Conservation (phyloP, 768 basidiomycete genomes). For the Podaxis rugospora region DNA sequence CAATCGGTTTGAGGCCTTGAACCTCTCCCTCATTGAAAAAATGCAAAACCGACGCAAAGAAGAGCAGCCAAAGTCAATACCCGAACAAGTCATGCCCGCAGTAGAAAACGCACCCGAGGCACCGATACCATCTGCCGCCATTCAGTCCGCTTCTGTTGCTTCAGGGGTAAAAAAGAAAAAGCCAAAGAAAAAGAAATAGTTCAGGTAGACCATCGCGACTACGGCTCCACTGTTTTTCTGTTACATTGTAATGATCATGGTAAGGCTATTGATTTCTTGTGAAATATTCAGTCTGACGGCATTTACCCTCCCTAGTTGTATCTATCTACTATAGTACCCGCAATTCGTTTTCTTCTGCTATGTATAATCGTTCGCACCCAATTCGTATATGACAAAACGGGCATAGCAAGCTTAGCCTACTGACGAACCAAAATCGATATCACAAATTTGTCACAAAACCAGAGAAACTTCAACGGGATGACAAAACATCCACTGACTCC, state of each 20-base stretch:
- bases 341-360: background rate
- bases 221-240: background rate
- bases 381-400: background rate
- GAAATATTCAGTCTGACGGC: no score
- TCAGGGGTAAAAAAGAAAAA: constrained; percentile 83
- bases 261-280: background rate
- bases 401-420: background rate
- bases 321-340: constrained; percentile 7
- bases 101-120: constrained; percentile 25
- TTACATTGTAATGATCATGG: constrained; percentile 5
- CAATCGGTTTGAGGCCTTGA: constrained; percentile 93
- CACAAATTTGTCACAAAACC: background rate
- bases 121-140: constrained; percentile 16
- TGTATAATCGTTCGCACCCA: background rate
- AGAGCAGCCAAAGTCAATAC: constrained; percentile 23
- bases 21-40: constrained; percentile 79
- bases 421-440: background rate
- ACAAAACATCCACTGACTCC: background rate
- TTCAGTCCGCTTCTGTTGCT: constrained; percentile 21
- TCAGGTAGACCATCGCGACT: background rate
- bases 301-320: background rate
- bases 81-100: constrained; percentile 16
- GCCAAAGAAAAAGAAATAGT: constrained; percentile 71
- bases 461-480: background rate
- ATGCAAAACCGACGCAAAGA: constrained; percentile 66